These are phyloP conservation scores for Neurospora discreta DNA, from an alignment of 495 filamentous ascomycete species.

Conservation along the genomic window DNA sequence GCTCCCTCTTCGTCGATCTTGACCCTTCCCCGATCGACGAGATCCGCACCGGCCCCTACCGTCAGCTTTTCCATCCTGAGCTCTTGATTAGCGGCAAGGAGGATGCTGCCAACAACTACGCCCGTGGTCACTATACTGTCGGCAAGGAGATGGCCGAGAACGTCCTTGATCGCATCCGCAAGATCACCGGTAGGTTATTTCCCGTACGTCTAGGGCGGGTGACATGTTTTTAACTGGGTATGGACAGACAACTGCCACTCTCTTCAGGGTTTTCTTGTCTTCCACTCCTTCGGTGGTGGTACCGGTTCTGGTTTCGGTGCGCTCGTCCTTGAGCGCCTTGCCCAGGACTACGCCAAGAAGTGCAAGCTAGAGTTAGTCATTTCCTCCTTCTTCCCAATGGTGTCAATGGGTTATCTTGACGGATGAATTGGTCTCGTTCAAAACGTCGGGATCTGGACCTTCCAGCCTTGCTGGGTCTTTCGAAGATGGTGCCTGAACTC, in stretches of 20 bases:
- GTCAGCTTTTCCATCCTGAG: slow-evolving; percentile 84
- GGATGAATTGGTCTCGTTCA: background rate
- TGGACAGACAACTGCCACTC: slow-evolving; percentile 73
- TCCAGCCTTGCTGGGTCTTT: background rate
- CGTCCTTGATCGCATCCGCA: slow-evolving; percentile 75
- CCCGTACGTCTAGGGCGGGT: background rate
- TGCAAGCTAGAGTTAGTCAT: slow-evolving; percentile 61
- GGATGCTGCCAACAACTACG: slow-evolving; percentile 93
- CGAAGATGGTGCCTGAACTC: background rate
- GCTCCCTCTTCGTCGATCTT: slow-evolving; percentile 81
- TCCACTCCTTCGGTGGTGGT: slow-evolving; percentile 90
- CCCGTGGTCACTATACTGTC: slow-evolving; percentile 86
- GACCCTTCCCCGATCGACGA: slow-evolving; percentile 89
- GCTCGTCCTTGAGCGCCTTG: slow-evolving; percentile 75
- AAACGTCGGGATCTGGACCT: background rate
- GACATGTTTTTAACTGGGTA: slow-evolving; percentile 10
- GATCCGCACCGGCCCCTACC: slow-evolving; percentile 73
- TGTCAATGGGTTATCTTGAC: background rate
- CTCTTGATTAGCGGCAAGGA: slow-evolving; percentile 83
- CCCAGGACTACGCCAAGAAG: slow-evolving; percentile 88
- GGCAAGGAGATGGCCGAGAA: slow-evolving; percentile 83
- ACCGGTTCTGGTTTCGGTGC: slow-evolving; percentile 87
- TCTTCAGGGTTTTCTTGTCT: slow-evolving; percentile 85
- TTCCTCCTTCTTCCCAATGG: background rate
- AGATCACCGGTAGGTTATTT: slow-evolving; percentile 52